Conservation (phyloP, 2,329 filamentous ascomycete genomes). For the Pseudogymnoascus sp. region DNA sequence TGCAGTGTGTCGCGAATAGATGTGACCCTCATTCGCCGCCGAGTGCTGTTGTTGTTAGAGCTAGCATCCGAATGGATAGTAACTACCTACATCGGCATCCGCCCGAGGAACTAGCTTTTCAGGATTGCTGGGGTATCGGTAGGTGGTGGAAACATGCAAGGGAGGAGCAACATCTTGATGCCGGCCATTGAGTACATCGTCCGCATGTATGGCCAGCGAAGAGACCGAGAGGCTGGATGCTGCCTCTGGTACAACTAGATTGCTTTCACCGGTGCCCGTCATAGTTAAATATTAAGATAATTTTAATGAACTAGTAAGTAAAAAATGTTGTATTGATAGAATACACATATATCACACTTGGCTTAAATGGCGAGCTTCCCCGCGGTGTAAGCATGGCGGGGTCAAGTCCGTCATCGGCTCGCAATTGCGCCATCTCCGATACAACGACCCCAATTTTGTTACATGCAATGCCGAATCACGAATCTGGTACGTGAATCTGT, state of each 20-base stretch:
- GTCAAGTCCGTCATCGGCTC: slow-evolving; percentile 6
- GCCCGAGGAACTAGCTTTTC: slow-evolving; percentile 46
- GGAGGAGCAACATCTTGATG: slow-evolving; percentile 72
- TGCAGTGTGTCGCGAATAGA: slow-evolving; percentile 75
- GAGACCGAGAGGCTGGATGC: slow-evolving; percentile 40
- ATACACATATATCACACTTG: background rate
- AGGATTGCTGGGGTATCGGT: slow-evolving; percentile 68
- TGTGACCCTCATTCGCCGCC: slow-evolving; percentile 46
- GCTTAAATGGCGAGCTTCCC: background rate
- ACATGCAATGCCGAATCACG: background rate
- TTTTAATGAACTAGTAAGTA: background rate
- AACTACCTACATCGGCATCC: slow-evolving; percentile 46
- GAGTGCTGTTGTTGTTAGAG: slow-evolving; percentile 10
- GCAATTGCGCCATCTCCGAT: slow-evolving; percentile 4
- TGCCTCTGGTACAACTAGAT: background rate
- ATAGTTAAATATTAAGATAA: background rate
- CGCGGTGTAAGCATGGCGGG: background rate
- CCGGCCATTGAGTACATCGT: slow-evolving; percentile 65
- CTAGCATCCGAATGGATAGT: background rate
- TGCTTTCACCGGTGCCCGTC: background rate
- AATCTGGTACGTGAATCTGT: background rate
- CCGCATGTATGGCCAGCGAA: slow-evolving; percentile 72
- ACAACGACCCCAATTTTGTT: background rate
- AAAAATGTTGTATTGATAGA: background rate
- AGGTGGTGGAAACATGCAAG: slow-evolving; percentile 86